These are phyloP conservation scores for Silene noctiflora DNA, from an alignment of 179 eudicot genomes.

Conservation along the genomic window DNA sequence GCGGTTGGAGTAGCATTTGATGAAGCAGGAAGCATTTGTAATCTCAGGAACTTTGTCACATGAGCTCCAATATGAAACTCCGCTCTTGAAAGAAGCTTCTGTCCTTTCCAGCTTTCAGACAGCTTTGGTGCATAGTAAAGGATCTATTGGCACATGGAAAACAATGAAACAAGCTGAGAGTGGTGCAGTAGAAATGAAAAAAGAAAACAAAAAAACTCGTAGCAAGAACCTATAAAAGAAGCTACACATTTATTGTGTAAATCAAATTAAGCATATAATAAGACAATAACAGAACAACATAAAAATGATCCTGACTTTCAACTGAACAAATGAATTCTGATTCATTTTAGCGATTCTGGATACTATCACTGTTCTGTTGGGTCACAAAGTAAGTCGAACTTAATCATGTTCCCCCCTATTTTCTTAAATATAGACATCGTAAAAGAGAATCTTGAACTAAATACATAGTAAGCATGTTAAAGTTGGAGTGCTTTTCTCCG, in stretches of 20 bases:
- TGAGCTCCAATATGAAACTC: constrained; percentile 96
- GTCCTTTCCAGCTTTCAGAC: constrained; percentile 98
- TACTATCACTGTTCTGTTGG: too few relatives aligned
- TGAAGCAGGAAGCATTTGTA: constrained; percentile 86
- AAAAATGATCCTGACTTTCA: too few relatives aligned
- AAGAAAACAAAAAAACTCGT: neutral
- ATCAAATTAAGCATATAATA: too few relatives aligned
- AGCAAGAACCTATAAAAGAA: neutral
- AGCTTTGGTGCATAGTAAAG: constrained; percentile 89
- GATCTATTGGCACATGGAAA: constrained; percentile 44
- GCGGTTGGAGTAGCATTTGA: constrained; percentile 49
- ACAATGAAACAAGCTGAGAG: neutral
- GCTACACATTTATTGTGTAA: neutral
- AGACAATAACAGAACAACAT: too few relatives aligned
- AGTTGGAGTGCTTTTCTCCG: too few relatives aligned
- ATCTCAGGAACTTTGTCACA: constrained; percentile 78
- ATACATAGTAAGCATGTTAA: too few relatives aligned
- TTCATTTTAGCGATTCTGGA: too few relatives aligned
- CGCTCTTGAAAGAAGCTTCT: constrained; percentile 92
- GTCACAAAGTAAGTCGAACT: too few relatives aligned
- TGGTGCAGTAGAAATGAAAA: neutral
- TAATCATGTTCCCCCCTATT: too few relatives aligned
- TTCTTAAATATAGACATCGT: too few relatives aligned
- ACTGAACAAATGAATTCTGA: too few relatives aligned
- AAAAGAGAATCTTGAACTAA: too few relatives aligned